phyloP scores from a whole-genome alignment of 202 grass and related monocot genomes.

The Zoysia matrella region DNA sequence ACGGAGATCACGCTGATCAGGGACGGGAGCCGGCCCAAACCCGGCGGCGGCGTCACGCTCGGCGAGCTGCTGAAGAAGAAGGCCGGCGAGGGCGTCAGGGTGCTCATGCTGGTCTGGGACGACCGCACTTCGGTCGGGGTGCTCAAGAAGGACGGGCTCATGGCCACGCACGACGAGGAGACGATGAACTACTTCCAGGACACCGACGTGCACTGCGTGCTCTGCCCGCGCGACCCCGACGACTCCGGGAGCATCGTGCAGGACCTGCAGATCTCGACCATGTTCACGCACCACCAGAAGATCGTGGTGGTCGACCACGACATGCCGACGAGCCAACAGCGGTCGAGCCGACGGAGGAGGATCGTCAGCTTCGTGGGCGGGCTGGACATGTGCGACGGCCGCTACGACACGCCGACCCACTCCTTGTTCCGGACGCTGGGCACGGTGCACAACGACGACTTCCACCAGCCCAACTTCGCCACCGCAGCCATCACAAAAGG shows the following conservation, averaged over 20 bases:
- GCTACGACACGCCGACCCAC: slow-evolving; percentile 72
- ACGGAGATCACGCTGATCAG: slow-evolving; percentile 65
- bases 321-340: slow-evolving; percentile 19
- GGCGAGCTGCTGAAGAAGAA: slow-evolving; percentile 78
- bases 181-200: slow-evolving; percentile 61
- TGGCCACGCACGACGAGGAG: slow-evolving; percentile 80
- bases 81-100: slow-evolving; percentile 63
- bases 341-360: slow-evolving; percentile 5
- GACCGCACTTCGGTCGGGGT: slow-evolving; percentile 63
- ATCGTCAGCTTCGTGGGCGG: slow-evolving; percentile 79
- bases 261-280: slow-evolving; percentile 67
- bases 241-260: slow-evolving; percentile 68
- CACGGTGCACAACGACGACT: slow-evolving; percentile 59
- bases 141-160: slow-evolving; percentile 69
- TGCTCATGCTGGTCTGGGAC: slow-evolving; percentile 86
- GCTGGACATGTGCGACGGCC: slow-evolving; percentile 70
- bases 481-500: slow-evolving; percentile 55
- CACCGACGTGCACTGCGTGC: slow-evolving; percentile 62
- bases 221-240: slow-evolving; percentile 75
- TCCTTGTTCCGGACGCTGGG: slow-evolving; percentile 66
- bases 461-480: slow-evolving; percentile 77
- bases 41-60: slow-evolving; percentile 58
- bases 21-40: slow-evolving; percentile 46
- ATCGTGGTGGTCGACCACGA: slow-evolving; percentile 68
- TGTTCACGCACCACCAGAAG: slow-evolving; percentile 95